Conservation (phyloP, 164 flowering plant genomes). For the Pachysandra terminalis region DNA sequence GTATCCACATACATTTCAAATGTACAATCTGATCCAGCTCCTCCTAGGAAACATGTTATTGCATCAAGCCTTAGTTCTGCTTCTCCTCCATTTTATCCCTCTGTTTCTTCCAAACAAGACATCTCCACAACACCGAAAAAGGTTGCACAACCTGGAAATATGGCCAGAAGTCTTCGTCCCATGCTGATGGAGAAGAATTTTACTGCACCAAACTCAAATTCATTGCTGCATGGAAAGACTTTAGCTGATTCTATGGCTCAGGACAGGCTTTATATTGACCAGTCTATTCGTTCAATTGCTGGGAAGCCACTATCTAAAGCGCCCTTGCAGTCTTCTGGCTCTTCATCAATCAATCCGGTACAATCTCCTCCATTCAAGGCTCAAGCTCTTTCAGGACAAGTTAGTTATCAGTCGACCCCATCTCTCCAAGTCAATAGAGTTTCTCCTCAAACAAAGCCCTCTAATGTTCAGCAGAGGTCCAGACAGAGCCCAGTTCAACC, state of each 20-base stretch:
- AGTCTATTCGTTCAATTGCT: constrained; percentile 31
- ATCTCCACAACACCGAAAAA: constrained; percentile 36
- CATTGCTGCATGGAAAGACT: constrained; percentile 54
- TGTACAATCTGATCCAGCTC: constrained; percentile 36
- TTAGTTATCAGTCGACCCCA: constrained; percentile 39
- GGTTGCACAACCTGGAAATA: constrained; percentile 45
- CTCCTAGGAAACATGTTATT: constrained; percentile 46
- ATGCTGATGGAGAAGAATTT: constrained; percentile 29
- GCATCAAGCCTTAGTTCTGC: constrained; percentile 82
- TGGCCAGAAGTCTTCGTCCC: constrained; percentile 33
- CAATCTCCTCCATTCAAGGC: constrained; percentile 41
- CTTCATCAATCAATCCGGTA: constrained; percentile 25
- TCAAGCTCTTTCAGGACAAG: constrained; percentile 38
- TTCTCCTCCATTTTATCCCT: constrained; percentile 97
- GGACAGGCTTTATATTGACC: constrained; percentile 52
- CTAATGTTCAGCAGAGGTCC: constrained; percentile 37
- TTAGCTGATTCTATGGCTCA: constrained; percentile 37
- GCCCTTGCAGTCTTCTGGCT: constrained; percentile 43
- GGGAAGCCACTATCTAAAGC: constrained; percentile 40
- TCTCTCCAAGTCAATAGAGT: constrained; percentile 45
- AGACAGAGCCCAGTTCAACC: constrained; percentile 41
- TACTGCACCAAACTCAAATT: constrained; percentile 34
- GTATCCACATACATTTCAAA: constrained; percentile 27
- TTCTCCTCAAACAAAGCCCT: constrained; percentile 31
- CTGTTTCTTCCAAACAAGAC: constrained; percentile 78